phyloP scores from a whole-genome alignment of 176 grass and related monocot species.

The Eragrostis curvula region DNA sequence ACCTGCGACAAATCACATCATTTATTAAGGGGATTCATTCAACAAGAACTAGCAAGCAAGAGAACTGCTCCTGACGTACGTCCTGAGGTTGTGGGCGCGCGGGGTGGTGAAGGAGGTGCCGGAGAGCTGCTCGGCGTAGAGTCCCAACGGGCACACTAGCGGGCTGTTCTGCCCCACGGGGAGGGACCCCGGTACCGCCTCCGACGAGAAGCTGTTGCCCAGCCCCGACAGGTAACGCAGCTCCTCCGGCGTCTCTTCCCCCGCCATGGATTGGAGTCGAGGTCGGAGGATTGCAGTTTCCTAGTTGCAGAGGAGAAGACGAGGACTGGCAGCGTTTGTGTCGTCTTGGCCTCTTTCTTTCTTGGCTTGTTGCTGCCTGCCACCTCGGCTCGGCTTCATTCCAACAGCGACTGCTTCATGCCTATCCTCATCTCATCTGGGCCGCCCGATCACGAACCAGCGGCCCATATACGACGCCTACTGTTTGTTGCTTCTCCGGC shows the following conservation, averaged over 20 bases:
- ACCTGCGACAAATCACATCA: constrained; percentile 52
- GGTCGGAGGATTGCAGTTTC: too few relatives aligned
- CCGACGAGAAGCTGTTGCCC: constrained; percentile 80
- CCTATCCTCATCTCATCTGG: background rate
- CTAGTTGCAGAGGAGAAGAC: background rate
- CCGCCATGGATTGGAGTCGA: too few relatives aligned
- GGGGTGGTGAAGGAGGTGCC: constrained; percentile 94
- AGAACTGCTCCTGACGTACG: too few relatives aligned
- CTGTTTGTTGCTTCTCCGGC: background rate
- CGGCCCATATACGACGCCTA: too few relatives aligned
- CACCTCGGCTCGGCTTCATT: too few relatives aligned
- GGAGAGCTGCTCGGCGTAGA: constrained; percentile 99
- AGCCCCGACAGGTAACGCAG: constrained; percentile 66
- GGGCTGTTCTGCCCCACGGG: constrained; percentile 80
- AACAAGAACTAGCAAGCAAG: too few relatives aligned
- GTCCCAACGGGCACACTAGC: constrained; percentile 69
- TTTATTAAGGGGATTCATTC: too few relatives aligned
- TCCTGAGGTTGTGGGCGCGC: constrained; percentile 73
- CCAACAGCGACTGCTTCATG: background rate
- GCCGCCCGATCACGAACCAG: background rate
- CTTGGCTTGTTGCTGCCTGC: too few relatives aligned
- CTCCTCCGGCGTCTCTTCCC: background rate
- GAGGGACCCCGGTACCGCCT: constrained; percentile 58
- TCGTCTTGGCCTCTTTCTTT: too few relatives aligned
- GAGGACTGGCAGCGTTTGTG: too few relatives aligned